Conservation (phyloP, 345 rosid genomes). For the Brassica juncea region DNA sequence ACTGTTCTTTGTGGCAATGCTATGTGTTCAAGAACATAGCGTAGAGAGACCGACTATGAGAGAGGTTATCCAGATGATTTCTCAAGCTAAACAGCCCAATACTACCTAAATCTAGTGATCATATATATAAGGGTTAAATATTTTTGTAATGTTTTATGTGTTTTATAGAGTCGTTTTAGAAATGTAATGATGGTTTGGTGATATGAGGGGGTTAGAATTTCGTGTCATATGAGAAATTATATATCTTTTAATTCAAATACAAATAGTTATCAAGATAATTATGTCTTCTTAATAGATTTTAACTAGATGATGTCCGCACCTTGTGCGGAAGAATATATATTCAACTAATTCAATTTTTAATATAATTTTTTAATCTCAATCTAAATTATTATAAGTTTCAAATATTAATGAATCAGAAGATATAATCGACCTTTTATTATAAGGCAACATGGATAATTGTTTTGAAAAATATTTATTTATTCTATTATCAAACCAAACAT, state of each 20-base stretch:
- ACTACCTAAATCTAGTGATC: constrained; percentile 47
- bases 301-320: too few species aligned
- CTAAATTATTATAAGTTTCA: too few species aligned
- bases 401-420: too few species aligned
- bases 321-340: too few species aligned
- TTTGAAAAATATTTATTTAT: too few species aligned
- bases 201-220: constrained; percentile 16
- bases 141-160: constrained; percentile 15
- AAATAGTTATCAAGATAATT: not conserved
- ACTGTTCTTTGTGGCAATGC: constrained; percentile 78
- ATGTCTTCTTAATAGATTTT: not conserved
- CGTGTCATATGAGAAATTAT: not conserved
- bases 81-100: constrained; percentile 60
- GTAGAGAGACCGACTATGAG: constrained; percentile 95
- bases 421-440: too few species aligned
- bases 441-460: too few species aligned
- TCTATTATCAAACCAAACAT: too few species aligned
- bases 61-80: constrained; percentile 90
- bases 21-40: constrained; percentile 85
- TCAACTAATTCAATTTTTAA: too few species aligned
- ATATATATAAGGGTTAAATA: constrained; percentile 9
- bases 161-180: constrained; percentile 30
- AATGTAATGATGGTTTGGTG: constrained; percentile 38
- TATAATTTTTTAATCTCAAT: too few species aligned
- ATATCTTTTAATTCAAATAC: not conserved